Evolutionary conservation across 805 yeast species (phyloP).

Genomic region (Candida germanica): DNA sequence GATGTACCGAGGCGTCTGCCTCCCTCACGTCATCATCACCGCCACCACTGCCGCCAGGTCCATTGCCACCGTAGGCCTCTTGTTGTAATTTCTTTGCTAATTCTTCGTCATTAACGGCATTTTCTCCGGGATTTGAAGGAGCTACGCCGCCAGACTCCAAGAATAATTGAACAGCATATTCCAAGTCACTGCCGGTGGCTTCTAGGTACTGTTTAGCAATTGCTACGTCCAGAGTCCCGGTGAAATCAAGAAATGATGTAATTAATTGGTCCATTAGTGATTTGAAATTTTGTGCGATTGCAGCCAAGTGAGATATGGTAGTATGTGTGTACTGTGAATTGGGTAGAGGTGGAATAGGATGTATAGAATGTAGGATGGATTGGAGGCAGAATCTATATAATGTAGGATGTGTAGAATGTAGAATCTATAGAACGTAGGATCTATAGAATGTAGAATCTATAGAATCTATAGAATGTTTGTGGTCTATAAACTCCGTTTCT

Average conservation of each 20-base stretch:
- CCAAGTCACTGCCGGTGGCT: conserved; percentile 73
- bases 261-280: conserved; percentile 55
- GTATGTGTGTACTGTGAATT: too few relatives aligned
- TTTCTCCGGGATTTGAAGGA: conserved; percentile 5
- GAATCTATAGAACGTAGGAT: too few relatives aligned
- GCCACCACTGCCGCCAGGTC: too few relatives aligned
- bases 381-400: too few relatives aligned
- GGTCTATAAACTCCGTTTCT: too few relatives aligned
- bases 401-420: too few relatives aligned
- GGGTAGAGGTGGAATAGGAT: too few relatives aligned
- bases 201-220: conserved; percentile 75
- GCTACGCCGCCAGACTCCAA: conserved; percentile 48
- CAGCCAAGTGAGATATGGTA: too few relatives aligned
- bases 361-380: too few relatives aligned
- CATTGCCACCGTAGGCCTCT: conserved; percentile 57
- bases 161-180: conserved; percentile 78
- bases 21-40: conserved; percentile 36
- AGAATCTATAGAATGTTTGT: too few relatives aligned
- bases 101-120: conserved; percentile 39
- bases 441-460: too few relatives aligned
- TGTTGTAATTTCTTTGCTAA: conserved; percentile 61
- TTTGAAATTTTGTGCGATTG: too few relatives aligned
- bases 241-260: conserved; percentile 78
- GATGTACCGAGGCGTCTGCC: conserved; percentile 74
- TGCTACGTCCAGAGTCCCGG: conserved; percentile 65